phyloP scores from a whole-genome alignment of 371 early-diverging fungal species.

The Zychaea mexicana region DNA sequence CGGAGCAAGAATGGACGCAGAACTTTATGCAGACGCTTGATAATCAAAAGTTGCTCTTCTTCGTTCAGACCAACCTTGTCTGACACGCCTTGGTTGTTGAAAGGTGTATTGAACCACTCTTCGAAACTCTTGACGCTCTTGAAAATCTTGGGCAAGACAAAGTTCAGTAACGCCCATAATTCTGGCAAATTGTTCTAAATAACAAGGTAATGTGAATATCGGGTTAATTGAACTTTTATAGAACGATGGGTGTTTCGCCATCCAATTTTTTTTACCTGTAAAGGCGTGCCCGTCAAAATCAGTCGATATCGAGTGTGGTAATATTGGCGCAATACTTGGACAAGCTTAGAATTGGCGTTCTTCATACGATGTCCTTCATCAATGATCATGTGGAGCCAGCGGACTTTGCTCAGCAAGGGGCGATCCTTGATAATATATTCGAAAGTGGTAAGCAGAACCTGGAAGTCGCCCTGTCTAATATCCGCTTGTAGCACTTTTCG shows the following conservation, averaged over 20 bases:
- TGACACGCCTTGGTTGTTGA: slow-evolving; percentile 84
- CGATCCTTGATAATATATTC: slow-evolving; percentile 97
- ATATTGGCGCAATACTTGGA: slow-evolving; percentile 79
- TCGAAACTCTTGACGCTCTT: slow-evolving; percentile 95
- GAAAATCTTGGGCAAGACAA: slow-evolving; percentile 96
- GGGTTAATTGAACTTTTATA: not conserved
- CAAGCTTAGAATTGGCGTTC: slow-evolving; percentile 90
- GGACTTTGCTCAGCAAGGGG: slow-evolving; percentile 80
- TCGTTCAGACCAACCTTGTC: slow-evolving; percentile 92
- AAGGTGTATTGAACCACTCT: slow-evolving; percentile 98
- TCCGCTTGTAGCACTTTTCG: slow-evolving; percentile 78
- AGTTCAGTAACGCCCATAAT: slow-evolving; percentile 98
- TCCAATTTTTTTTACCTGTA: slow-evolving; percentile 68
- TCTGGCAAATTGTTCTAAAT: slow-evolving; percentile 96
- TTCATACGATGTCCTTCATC: slow-evolving; percentile 99
- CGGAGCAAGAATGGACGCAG: slow-evolving; percentile 97
- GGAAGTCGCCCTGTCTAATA: slow-evolving; percentile 81
- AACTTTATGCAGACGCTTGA: slow-evolving; percentile 96
- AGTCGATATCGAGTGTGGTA: slow-evolving; percentile 92
- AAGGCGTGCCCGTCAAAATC: slow-evolving; percentile 98
- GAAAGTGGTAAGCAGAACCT: slow-evolving; percentile 97
- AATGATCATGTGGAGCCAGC: slow-evolving; percentile 96
- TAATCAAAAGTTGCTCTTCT: slow-evolving; percentile 97
- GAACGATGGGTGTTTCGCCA: not conserved
- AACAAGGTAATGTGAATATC: not conserved